These are phyloP conservation scores for Gliomastix tumulicola DNA, from an alignment of 2,329 filamentous ascomycete genomes.

Conservation along the genomic window DNA sequence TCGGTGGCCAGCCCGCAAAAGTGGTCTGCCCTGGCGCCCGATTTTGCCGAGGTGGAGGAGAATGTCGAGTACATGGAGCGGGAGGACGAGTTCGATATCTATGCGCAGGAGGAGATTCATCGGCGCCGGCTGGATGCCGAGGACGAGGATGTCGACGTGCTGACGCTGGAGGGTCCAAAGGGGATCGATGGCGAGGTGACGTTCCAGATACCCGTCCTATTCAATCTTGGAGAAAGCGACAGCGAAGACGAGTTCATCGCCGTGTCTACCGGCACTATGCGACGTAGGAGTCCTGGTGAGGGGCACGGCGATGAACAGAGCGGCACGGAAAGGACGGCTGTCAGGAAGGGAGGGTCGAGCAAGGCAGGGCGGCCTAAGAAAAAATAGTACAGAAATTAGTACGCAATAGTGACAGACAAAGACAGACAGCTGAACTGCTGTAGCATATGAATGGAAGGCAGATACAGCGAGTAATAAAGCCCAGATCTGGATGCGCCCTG, in stretches of 20 bases:
- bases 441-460: no score
- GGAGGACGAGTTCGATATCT: constrained; percentile 97
- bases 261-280: constrained; percentile 72
- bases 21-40: constrained; percentile 93
- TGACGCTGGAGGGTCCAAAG: constrained; percentile 57
- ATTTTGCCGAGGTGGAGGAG: constrained; percentile 96
- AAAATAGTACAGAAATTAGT: constrained; percentile 14
- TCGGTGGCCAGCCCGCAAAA: constrained; percentile 90
- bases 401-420: neutral
- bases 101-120: constrained; percentile 89
- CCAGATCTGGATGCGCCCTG: no score
- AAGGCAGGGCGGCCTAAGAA: constrained; percentile 34
- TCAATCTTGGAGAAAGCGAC: constrained; percentile 88
- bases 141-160: constrained; percentile 87
- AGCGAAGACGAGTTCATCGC: constrained; percentile 82
- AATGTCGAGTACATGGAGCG: constrained; percentile 94
- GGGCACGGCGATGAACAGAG: constrained; percentile 58
- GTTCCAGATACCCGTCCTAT: constrained; percentile 91
- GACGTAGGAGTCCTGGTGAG: constrained; percentile 75
- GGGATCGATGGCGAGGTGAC: constrained; percentile 15
- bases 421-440: neutral
- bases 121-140: constrained; percentile 85
- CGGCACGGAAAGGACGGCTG: constrained; percentile 21
- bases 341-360: constrained; percentile 28
- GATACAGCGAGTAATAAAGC: no score